phyloP scores from a whole-genome alignment of 768 basidiomycete species.

The Multifurca ochricompacta region DNA sequence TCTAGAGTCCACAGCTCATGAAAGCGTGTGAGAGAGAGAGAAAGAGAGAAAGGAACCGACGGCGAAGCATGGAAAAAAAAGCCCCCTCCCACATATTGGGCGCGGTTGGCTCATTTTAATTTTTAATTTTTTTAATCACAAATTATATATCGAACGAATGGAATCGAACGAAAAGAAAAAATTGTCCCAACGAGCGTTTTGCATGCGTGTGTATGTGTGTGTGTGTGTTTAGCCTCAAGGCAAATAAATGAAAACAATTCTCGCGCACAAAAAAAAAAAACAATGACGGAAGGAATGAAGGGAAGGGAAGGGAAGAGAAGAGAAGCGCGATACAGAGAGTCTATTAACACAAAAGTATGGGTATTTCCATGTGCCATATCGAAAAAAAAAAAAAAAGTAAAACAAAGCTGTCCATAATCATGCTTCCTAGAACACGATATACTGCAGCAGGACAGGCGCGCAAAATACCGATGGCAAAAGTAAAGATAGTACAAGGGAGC shows the following conservation, averaged over 20 bases:
- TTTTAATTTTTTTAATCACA: too few relatives aligned
- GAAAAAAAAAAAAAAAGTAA: neutral
- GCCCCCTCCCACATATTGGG: neutral
- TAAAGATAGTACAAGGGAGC: slow-evolving; percentile 18
- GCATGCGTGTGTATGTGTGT: too few relatives aligned
- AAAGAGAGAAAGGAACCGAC: neutral
- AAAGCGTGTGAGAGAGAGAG: neutral
- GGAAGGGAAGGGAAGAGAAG: too few relatives aligned
- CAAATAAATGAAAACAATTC: neutral
- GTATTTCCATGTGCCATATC: slow-evolving; percentile 20
- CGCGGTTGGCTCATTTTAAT: too few relatives aligned
- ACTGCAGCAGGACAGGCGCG: slow-evolving; percentile 13
- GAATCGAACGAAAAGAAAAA: too few relatives aligned
- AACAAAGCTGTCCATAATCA: slow-evolving; percentile 19
- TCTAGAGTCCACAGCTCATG: slow-evolving; percentile 20
- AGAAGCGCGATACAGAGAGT: slow-evolving; percentile 9
- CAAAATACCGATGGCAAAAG: slow-evolving; percentile 14
- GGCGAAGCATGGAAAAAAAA: slow-evolving; percentile 3
- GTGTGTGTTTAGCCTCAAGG: neutral
- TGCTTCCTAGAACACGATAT: slow-evolving; percentile 21
- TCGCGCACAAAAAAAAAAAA: slow-evolving; percentile 9
- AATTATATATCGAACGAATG: slow-evolving; percentile 9
- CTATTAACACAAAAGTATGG: slow-evolving; percentile 15
- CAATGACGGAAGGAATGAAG: too few relatives aligned
- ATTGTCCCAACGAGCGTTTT: too few relatives aligned